Evolutionary conservation across 2,329 filamentous ascomycete species (phyloP).

Genomic region (Penicillium capsulatum): DNA sequence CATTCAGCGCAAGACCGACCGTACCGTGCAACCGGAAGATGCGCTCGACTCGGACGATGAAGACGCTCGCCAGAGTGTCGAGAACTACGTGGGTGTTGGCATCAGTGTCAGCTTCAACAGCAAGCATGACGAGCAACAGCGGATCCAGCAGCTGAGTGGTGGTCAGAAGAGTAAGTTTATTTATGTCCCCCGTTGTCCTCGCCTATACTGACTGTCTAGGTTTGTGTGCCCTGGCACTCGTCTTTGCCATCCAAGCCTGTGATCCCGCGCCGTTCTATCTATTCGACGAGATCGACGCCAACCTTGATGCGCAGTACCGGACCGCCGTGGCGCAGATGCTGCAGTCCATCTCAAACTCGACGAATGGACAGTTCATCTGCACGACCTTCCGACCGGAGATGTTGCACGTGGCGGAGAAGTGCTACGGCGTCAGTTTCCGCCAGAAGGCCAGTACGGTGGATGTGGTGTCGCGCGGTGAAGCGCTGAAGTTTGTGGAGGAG

Average conservation of each 20-base stretch:
- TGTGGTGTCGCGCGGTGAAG: slow-evolving; percentile 80
- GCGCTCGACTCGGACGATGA: slow-evolving; percentile 64
- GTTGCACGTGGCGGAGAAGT: slow-evolving; percentile 90
- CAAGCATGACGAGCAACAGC: slow-evolving; percentile 96
- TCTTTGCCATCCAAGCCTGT: slow-evolving; percentile 97
- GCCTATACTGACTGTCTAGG: slow-evolving; percentile 47
- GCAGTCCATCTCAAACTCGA: slow-evolving; percentile 62
- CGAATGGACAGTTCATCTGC: slow-evolving; percentile 83
- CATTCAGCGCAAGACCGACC: slow-evolving; percentile 86
- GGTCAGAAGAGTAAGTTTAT: slow-evolving; percentile 88
- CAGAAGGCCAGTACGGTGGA: slow-evolving; percentile 95
- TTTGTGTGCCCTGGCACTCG: slow-evolving; percentile 91
- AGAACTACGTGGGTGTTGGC: slow-evolving; percentile 93
- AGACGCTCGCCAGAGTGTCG: slow-evolving; percentile 61
- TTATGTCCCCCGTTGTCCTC: background rate
- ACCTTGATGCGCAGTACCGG: slow-evolving; percentile 94
- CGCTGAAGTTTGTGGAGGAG: slow-evolving; percentile 89
- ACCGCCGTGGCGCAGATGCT: slow-evolving; percentile 91
- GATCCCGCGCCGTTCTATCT: slow-evolving; percentile 98
- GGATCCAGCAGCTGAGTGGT: slow-evolving; percentile 93
- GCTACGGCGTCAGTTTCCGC: slow-evolving; percentile 86
- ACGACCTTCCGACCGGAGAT: slow-evolving; percentile 98
- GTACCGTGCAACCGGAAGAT: slow-evolving; percentile 59
- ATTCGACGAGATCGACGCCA: slow-evolving; percentile 98
- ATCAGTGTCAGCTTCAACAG: slow-evolving; percentile 99